Evolutionary conservation across 2,329 filamentous ascomycete genomes (phyloP), one percentile per base, ranked within the genome.

Genomic region (Xylariaceae sp.): DNA sequence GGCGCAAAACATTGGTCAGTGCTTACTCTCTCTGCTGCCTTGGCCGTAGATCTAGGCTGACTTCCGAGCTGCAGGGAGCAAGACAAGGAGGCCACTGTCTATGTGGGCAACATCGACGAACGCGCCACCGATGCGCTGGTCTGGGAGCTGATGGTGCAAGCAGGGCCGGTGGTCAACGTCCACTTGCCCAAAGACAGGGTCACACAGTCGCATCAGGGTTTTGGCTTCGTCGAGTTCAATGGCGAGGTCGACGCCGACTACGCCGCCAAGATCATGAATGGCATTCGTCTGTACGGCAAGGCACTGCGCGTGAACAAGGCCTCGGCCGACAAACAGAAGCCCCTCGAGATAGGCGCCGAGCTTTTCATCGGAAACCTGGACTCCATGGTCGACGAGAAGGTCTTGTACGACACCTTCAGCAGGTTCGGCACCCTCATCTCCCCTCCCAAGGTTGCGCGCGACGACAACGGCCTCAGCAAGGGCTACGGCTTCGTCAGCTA

Each of bases 151-250:
- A 96, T 96, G 88, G 80, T 95, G 36, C 92, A 98, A 67, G 88
- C 89, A 58, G 92, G 92, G 35, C 89, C 90, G 50, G 93, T 98
- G 52, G 86, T 94, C 56, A 96, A 96, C 63, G 90, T 98, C 44
- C 92, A 98, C 65, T 80, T 98, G 56, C 92, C 92, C 36, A 94
- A 95, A 70, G 92, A 98, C 62, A 86, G 92, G 59, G 92, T 98
- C 49, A 95, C 92, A 29, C 88, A 95, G 56, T 83, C 81, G 37
- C 92, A 98, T 61, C 92, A 96, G 64, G 92, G 92, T 50, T 98
- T 95, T 69, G 92, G 92, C 51, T 98, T 98, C 63, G 92, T 98
- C 61, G 92, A 98, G 63, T 98, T 95, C 61, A 90, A 88, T 55
- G 89, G 83, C 47, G 88, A 94, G 57, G 80, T 88, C 53, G 92